Base-by-base conservation (phyloP, 2,329 filamentous ascomycete species). In the Exserohilum rostratum region DNA sequence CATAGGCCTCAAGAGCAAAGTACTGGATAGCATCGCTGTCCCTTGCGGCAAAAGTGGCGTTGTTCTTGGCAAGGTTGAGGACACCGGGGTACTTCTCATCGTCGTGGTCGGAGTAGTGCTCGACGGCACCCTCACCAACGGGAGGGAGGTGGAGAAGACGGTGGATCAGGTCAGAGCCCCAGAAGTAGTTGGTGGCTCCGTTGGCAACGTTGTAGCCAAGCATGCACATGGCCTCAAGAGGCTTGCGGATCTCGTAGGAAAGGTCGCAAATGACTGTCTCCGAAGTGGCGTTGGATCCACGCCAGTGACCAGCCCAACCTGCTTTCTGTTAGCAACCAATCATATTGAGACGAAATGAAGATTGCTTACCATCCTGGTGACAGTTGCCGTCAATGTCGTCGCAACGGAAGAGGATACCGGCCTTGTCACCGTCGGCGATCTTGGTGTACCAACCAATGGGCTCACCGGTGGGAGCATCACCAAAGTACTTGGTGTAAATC, bases 241-340 rank as follows among this genome's bases (percentile, higher is more conserved):
- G 81, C 31, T 80, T 81, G 44, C 87, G 84, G 42, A 79, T 80
- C 33, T 63, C 56, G 72, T 85, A 90, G 1, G 86, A 88, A 1
- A 83, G 77, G 5, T 82, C 80, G 73, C 87, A 90, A 72, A 90
- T 89, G 60, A 90, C 87, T 2, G 87, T 90, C 72, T 90, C 87
- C 0, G 79, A 74, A 2, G 86, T 85, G 2, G 82, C 87, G 57
- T 90, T 90, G 22, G 72, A 66, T 38, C 87, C 87, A 50, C 88
- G 84, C 83, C 83, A 88, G 77, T 90, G 87, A 30, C 87, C 87
- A 40, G 79, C 87, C 82, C 83, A 90, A 46, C 77, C 86, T 88
- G 30, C 5, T 10, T 7, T 17, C 31, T 46, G 46, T 57, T 30
- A 52, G 46, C 45, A 17, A 49, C 12, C 9, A 11, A 44, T 2